Base-by-base conservation (phyloP, 2,329 filamentous ascomycete species). In the Mycocentrospora acerina region DNA sequence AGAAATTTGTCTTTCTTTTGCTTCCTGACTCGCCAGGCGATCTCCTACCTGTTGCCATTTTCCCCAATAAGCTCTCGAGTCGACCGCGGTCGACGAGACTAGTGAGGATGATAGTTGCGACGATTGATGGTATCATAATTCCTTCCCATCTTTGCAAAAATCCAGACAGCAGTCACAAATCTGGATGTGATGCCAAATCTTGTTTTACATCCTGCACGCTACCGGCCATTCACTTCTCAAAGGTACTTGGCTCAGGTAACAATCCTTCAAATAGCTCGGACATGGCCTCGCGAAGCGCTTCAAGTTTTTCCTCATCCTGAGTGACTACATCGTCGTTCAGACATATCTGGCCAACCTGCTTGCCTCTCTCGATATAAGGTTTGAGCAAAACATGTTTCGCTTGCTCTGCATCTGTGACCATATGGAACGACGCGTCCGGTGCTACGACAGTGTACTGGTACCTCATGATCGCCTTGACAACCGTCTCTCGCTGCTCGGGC, bases 331-430 rank as follows among this genome's bases (percentile, higher is more conserved):
- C 70, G 52, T 72, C 70, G 38, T 72, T 71, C 15, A 72, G 52
- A 35, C 69, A 73, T 24, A 69, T 64, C 42, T 71, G 69, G 1
- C 68, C 68, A 0, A 50, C 54, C 35, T 64, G 63, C 35, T 62
- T 65, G 16, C 57, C 55, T 15, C 62, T 40, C 42, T 57, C 59
- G 27, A 68, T 57, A 22, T 64, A 60, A 11, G 66, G 56, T 22
- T 70, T 66, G 6, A 71, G 52, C 6, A 71, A 46, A 13, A 64
- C 55, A 13, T 60, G 61, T 43, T 68, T 58, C 1, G 66, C 68
- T 41, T 72, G 68, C 46, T 72, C 69, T 2, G 69, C 68, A 51
- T 72, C 71, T 18, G 68, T 71, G 34, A 73, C 53, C 69, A 72
- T 71, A 32, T 67, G 61, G 46, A 71, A 73, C 30, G 57, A 55